These are phyloP conservation scores for Ceratocystis papillata DNA, from an alignment of 2,329 filamentous ascomycete genomes.

Conservation along the genomic window DNA sequence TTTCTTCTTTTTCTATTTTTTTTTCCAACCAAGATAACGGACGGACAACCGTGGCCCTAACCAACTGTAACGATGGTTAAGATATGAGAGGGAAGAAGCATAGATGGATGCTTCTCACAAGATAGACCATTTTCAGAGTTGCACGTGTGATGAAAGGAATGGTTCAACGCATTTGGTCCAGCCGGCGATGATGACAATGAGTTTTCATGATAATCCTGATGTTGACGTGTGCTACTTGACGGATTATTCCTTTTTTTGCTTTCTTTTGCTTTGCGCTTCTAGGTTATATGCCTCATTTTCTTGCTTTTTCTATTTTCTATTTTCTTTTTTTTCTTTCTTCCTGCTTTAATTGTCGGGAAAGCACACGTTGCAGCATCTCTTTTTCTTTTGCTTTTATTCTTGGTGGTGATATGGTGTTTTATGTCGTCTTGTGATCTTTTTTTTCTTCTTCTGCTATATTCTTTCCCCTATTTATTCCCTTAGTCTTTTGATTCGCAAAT, in stretches of 20 bases:
- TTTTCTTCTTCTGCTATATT: slow-evolving; percentile 8
- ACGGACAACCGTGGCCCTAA: too few relatives aligned
- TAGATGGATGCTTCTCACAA: too few relatives aligned
- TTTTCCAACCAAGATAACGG: too few relatives aligned
- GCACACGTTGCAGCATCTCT: slow-evolving; percentile 3
- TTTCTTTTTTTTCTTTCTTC: background rate
- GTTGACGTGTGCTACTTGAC: slow-evolving; percentile 9
- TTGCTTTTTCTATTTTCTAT: background rate
- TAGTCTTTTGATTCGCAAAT: background rate
- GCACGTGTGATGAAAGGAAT: slow-evolving; percentile 72
- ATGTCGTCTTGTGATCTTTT: background rate
- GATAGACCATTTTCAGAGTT: slow-evolving; percentile 66
- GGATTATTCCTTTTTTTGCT: slow-evolving; percentile 1
- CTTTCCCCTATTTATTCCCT: slow-evolving; percentile 18
- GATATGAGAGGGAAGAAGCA: too few relatives aligned
- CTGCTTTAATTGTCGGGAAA: background rate
- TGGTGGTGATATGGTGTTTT: slow-evolving; percentile 5
- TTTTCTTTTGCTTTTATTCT: too few relatives aligned
- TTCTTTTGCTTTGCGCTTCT: background rate
- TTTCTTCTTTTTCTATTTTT: too few relatives aligned
- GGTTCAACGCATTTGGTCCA: slow-evolving; percentile 35
- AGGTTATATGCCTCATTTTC: slow-evolving; percentile 8
- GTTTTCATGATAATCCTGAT: slow-evolving; percentile 35
- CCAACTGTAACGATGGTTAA: too few relatives aligned
- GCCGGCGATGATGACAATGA: slow-evolving; percentile 34